Percentiles rank a stretch among this genome's conserved stretches.
Conservation (phyloP, 2,329 filamentous ascomycete genomes). For the Colletotrichum cuscutae region DNA sequence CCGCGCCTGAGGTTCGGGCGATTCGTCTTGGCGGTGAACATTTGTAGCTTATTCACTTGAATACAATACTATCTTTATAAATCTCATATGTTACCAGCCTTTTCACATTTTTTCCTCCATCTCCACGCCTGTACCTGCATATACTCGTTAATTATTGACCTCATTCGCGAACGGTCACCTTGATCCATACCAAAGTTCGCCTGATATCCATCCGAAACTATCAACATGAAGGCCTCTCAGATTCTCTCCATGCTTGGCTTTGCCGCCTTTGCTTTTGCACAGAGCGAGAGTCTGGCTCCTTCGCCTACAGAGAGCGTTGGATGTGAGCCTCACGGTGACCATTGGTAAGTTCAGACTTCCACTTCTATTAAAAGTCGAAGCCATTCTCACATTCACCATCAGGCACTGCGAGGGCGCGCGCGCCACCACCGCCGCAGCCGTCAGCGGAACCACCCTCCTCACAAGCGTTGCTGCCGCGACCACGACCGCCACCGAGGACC, state of each 20-base stretch:
- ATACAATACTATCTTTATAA: not conserved
- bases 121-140: too few relatives aligned
- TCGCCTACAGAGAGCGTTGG: conserved; percentile 48
- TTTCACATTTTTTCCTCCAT: too few relatives aligned
- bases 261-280: conserved; percentile 14
- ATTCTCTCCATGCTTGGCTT: conserved; percentile 32
- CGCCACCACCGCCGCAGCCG: not conserved
- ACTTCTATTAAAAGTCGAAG: not conserved
- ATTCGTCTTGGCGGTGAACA: not conserved
- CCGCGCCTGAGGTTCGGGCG: not conserved
- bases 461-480: conserved; percentile 13
- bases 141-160: not conserved
- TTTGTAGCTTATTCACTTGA: not conserved
- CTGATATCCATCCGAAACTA: not conserved
- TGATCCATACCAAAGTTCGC: not conserved
- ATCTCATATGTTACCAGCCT: not conserved
- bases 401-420: conserved; percentile 35
- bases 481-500: conserved; percentile 6
- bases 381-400: not conserved
- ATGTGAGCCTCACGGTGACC: conserved; percentile 51
- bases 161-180: too few relatives aligned
- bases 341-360: conserved; percentile 42
- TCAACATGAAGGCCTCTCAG: conserved; percentile 34
- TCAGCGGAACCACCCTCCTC: not conserved
- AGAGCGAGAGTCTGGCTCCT: conserved; percentile 39